Base-by-base conservation (phyloP, 176 grass and related monocot genomes). In the Juncus effusus region DNA sequence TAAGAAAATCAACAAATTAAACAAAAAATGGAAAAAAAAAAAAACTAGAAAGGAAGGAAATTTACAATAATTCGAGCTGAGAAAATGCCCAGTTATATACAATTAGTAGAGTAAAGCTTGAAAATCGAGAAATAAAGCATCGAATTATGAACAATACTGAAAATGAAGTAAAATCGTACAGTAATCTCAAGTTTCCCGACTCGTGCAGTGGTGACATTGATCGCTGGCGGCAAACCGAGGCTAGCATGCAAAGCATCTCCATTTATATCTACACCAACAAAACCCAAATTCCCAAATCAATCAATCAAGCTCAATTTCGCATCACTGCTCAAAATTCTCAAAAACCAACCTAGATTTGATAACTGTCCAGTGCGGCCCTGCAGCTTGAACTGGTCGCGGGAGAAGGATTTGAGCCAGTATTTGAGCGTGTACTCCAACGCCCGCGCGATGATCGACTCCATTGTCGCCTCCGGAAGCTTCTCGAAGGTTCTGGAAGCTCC, bases 401-500 rank as follows among this genome's bases (percentile, higher is more conserved):
- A 85, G 85, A 99, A 99, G 64, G 95, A 93, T 71, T 99, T 99
- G 73, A 99, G 85, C 95, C 95, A 99, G 83, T 99, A 99, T 69
- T 99, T 99, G 78, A 99, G 95, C 65, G 95, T 99, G 80, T 99
- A 99, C 75, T 99, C 95, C 76, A 99, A 78, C 72, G 95, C 95
- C 76, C 95, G 88, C 74, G 95, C 95, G 59, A 99, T 82, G 76
- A 99, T 99, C 59, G 95, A 99, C 86, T 99, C 95, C 95, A 99
- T 99, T 62, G 66, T 73, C 16, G 40, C 58, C 70, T 59, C 56
- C 55, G 39, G 52, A 39, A 45, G 5, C n/a, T 7, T 7, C 66
- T 3, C 15, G n/a, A 58, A 45, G 5, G 16, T 7, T 7, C 66
- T 3, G 35, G n/a, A 58, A 42, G 67, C 36, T 63, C 52, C 8